phyloP scores from a whole-genome alignment of 345 rosid genomes.

The Syzygium grande region DNA sequence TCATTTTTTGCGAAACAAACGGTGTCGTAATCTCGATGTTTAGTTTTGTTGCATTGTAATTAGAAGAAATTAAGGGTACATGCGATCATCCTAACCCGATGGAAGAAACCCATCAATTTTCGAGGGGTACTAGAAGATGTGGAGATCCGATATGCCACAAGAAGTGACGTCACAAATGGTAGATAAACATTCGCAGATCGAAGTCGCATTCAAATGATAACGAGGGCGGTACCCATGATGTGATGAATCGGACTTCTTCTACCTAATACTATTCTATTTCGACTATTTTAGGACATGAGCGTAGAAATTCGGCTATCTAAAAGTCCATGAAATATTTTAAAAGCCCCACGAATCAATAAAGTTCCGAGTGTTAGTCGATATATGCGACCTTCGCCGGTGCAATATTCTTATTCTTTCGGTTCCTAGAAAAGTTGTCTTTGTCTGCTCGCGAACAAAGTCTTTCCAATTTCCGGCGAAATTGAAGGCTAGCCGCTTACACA shows the following conservation, averaged over 20 bases:
- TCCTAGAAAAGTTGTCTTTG: background rate
- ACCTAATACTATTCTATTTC: background rate
- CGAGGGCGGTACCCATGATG: background rate
- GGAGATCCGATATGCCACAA: background rate
- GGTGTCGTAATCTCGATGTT: background rate
- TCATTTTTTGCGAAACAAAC: no score
- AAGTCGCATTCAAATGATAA: background rate
- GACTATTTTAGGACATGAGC: background rate
- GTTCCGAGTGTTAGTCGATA: background rate
- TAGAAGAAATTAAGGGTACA: background rate
- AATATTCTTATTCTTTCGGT: background rate
- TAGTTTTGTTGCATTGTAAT: background rate
- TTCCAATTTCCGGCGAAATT: background rate
- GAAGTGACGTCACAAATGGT: accelerated
- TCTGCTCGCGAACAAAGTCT: background rate
- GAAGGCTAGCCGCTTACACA: background rate
- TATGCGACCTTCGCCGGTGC: background rate
- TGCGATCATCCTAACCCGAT: no score
- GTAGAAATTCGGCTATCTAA: background rate
- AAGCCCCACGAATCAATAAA: background rate
- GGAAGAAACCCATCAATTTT: background rate
- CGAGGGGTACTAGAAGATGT: background rate
- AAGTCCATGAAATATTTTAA: background rate
- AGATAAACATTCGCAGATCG: accelerated
- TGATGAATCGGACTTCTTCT: background rate